Evolutionary conservation across 2,329 filamentous ascomycete genomes (phyloP), one percentile per base, ranked within the genome.

Genomic region (Fusarium pseudonygamai): DNA sequence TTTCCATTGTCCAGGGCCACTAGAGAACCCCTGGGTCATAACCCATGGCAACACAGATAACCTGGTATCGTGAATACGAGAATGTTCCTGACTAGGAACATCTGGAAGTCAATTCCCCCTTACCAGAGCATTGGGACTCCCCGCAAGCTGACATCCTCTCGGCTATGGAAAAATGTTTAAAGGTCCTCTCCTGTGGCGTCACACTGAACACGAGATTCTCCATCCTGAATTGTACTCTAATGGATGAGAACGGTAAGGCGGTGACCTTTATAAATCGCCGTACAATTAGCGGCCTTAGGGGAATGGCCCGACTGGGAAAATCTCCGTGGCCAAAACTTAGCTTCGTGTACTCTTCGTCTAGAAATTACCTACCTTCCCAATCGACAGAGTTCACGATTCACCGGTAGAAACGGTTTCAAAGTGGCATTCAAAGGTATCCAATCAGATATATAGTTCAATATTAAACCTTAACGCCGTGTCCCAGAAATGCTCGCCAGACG

Each of bases 21-120:
- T 47, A 47, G 26, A 36, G n/a, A 50, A 45, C 56, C 65, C 52
- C 65, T 64, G 47, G 43, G n/a, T n/a, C n/a, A 30, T 36, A 49
- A 59, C 20, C 60, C 70, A 73, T 69, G 65, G 40, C 56, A 59
- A 55, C 42, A 50, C 59, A 60, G 60, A 46, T 43, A 70, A 60
- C 42, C 39, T 49, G 50, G 56, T n/a, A 43, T 64, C 49, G 18
- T 69, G 36, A 64, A 72, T 72, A 72, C 70, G 70, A 72, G 70
- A 60, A 50, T 64, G 65, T 72, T 53, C 59, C 57, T 72, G 70
- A 61, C 70, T 56, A 61, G n/a, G 56, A 20, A 67, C 39, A 58
- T 43, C 30, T 58, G n/a, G 15, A 67, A 62, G 42, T 59, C 49
- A 61, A 63, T 43, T 53, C 50, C 52, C 64, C 50, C 37, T 57